Evolutionary conservation across 2,329 filamentous ascomycete genomes (phyloP), one percentile per base, ranked within the genome.

Genomic region (Neonectria neomacrospora): DNA sequence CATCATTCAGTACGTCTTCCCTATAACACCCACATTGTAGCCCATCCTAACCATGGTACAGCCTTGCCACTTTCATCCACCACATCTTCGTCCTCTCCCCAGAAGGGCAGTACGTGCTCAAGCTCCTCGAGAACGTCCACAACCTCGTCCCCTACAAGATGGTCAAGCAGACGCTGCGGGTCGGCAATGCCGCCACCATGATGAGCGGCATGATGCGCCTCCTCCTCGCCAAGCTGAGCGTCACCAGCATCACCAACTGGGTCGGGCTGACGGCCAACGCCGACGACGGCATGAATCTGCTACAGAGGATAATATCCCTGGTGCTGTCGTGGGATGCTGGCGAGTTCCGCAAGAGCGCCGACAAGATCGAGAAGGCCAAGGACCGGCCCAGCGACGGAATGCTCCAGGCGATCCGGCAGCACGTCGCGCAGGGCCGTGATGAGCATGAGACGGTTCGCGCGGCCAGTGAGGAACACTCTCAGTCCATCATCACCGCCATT

Each of bases 121-220:
- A 90, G 62, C 84, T 94, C 41, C 78, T 93, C 30, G 88, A 90
- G 60, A 92, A 87, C 67, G 83, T 90, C 11, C 89, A 94, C 76
- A 87, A 85, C 58, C 81, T 94, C 59, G 79, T 93, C 0, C 92
- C 92, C 0, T 95, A 94, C 74, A 83, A 85, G 44, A 81, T 93
- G 66, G 83, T 94, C 54, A 85, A 89, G 63, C 91, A 94, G 75
- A 93, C 91, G 0, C 80, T 96, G 4, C 87, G 88, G 42, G 84
- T 94, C 14, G 90, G 92, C 6, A 96, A 95, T 74, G 91, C 91
- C 0, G 91, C 91, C 1, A 91, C 88, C 20, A 94, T 96, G 92
- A 89, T 95, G 59, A 91, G 86, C 71, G 91, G 85, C 61, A 89
- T 95, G 84, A 85, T 92, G 75, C 86, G 83, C 56, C 80, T 95